Base-by-base conservation (phyloP, 2,329 filamentous ascomycete species). In the Botrytis pseudocinerea region DNA sequence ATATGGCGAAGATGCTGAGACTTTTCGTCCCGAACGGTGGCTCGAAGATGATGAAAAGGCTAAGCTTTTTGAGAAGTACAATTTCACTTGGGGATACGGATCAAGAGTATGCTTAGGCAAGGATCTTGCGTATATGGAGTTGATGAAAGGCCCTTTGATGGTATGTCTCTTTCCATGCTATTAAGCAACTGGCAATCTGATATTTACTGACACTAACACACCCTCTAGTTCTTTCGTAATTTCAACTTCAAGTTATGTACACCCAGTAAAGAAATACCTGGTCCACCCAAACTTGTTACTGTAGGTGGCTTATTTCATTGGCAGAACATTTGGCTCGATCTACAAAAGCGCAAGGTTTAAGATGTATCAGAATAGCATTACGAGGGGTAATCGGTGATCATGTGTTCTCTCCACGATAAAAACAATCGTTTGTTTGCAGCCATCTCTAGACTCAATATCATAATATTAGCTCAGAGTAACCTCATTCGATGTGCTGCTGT, bases 11-110 rank as follows among this genome's bases (percentile, higher is more conserved):
- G 70, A 72, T 46, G 46, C 62, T 18, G 48, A 72, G 66, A 48
- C 28, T 4, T 72, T 68, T 25, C 70, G 70, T 0, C 62, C 70
- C 4, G 48, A 72, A 25, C 9, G 70, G 38, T 72, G 70, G 70
- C 70, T 72, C 5, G 70, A 72, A 40, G n/a, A 63, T 38, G 48
- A 18, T 18, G 62, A 59, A 25, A 65, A 68, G 7, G 38, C 70
- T 0, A 72, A 59, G 48, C 7, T 54, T 28, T 66, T 59, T 38
- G 70, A 62, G 1, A 72, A 72, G 25, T 72, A 72, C 35, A 66
- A 66, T 20, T 59, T 72, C n/a, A 68, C 61, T 12, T 72, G 42
- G 64, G 70, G 70, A 44, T 72, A 68, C 38, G 70, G 70, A n/a
- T 54, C 70, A 8, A 59, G 70, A 48, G 44, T 68, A 22, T 72